Percentiles rank a stretch among this genome's conserved stretches.
phyloP scores from a whole-genome alignment of 2,329 filamentous ascomycete species.

The Corinectria fuckeliana region DNA sequence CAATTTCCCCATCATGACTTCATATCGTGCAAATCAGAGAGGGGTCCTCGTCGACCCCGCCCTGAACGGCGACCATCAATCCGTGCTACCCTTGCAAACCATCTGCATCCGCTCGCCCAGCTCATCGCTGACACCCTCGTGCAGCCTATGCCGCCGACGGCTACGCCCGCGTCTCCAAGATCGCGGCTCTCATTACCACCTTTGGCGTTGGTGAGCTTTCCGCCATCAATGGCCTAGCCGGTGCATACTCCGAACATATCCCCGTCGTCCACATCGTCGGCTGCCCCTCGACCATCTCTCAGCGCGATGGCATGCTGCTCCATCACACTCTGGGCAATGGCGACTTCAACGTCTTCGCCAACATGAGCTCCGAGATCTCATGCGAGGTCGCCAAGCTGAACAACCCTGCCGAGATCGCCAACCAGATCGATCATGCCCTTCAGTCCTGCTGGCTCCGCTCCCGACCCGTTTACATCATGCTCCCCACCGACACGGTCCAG shows the following conservation, averaged over 20 bases:
- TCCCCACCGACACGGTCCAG: constrained; percentile 81
- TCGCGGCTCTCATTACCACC: constrained; percentile 74
- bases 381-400: constrained; percentile 74
- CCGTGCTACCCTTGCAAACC: constrained; percentile 1
- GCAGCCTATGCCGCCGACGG: constrained; percentile 80
- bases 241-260: constrained; percentile 75
- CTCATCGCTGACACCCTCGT: constrained; percentile 24
- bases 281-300: constrained; percentile 56
- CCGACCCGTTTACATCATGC: constrained; percentile 81
- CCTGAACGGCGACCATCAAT: constrained; percentile 6
- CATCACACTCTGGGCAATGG: constrained; percentile 79
- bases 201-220: constrained; percentile 80
- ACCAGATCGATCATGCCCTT: constrained; percentile 79
- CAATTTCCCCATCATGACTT: constrained; percentile 24
- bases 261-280: constrained; percentile 74
- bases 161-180: constrained; percentile 75
- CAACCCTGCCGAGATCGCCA: constrained; percentile 71
- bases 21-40: constrained; percentile 3
- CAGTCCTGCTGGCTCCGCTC: constrained; percentile 76
- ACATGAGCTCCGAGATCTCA: constrained; percentile 77
- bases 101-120: constrained; percentile 8
- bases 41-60: constrained; percentile 7
- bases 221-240: constrained; percentile 75
- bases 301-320: constrained; percentile 56
- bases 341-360: constrained; percentile 81